Conservation (phyloP, 371 early-diverging fungal genomes). For the Apophysomyces ossiformis region DNA sequence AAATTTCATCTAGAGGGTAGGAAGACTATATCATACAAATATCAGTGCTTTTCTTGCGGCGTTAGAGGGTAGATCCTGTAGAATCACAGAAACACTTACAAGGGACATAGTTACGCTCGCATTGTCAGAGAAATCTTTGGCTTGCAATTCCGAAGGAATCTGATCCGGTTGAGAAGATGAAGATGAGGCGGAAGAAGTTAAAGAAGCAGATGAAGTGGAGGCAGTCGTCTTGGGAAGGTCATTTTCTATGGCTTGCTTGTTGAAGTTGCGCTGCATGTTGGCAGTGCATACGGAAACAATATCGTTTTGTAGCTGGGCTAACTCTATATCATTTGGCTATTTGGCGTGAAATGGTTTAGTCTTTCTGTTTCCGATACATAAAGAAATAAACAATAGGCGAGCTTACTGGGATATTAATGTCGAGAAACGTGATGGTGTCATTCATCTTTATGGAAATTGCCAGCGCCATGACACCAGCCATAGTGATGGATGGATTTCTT, state of each 20-base stretch:
- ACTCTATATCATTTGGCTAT: constrained; percentile 67
- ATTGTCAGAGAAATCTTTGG: constrained; percentile 7
- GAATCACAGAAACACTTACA: constrained; percentile 5
- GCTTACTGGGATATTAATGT: constrained; percentile 72
- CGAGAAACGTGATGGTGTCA: constrained; percentile 72
- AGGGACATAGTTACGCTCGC: constrained; percentile 7
- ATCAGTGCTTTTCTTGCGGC: neutral
- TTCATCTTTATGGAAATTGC: constrained; percentile 80
- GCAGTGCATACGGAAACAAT: constrained; percentile 73
- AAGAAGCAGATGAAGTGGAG: constrained; percentile 23
- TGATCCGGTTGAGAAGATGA: constrained; percentile 12
- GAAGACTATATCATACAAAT: constrained; percentile 10
- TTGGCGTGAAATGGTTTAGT: neutral
- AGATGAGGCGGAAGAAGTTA: constrained; percentile 19
- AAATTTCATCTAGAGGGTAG: constrained; percentile 18
- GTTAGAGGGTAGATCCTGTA: neutral
- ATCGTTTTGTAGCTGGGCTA: constrained; percentile 70
- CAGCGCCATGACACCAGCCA: constrained; percentile 83
- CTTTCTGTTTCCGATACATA: neutral
- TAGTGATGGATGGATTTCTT: constrained; percentile 72
- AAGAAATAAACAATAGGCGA: neutral
- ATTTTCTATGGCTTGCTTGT: neutral
- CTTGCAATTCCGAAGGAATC: constrained; percentile 3
- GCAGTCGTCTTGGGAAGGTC: constrained; percentile 15
- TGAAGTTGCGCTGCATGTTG: constrained; percentile 58